phyloP scores from a whole-genome alignment of 148 eudicot species.

The Rheum nobile region DNA sequence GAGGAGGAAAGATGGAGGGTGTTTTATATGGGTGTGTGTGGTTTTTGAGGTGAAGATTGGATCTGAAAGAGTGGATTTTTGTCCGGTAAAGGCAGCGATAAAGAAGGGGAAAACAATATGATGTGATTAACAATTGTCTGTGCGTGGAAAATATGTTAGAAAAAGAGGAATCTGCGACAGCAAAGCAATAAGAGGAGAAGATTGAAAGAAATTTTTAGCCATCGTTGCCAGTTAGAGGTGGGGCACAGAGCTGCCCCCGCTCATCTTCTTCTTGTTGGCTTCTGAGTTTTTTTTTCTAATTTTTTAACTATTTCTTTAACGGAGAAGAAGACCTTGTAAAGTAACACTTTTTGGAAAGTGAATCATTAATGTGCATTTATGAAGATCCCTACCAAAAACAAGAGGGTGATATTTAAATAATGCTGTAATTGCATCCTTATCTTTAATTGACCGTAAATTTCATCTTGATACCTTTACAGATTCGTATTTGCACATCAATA shows the following conservation, averaged over 20 bases:
- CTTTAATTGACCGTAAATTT: too few relatives aligned
- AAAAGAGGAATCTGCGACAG: background rate
- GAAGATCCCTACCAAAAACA: slow-evolving; percentile 4
- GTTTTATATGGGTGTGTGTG: background rate
- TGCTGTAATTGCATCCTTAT: too few relatives aligned
- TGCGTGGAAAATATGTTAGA: background rate
- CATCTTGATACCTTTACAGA: too few relatives aligned
- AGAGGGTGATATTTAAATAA: too few relatives aligned
- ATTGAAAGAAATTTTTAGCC: background rate
- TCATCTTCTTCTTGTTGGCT: background rate
- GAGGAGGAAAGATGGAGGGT: background rate
- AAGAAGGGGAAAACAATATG: background rate
- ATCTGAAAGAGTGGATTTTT: background rate
- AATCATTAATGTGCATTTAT: slow-evolving; percentile 5
- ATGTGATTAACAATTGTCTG: background rate
- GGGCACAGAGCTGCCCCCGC: background rate
- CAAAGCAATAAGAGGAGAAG: background rate
- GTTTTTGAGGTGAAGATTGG: slow-evolving; percentile 3
- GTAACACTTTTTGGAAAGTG: background rate
- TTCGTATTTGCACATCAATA: background rate
- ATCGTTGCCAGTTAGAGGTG: background rate
- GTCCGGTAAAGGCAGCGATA: background rate
- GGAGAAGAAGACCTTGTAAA: background rate
- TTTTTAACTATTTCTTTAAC: background rate
- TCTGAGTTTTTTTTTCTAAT: background rate